Conservation (phyloP, 805 yeast species). For the Ogataea parapolymorpha region DNA sequence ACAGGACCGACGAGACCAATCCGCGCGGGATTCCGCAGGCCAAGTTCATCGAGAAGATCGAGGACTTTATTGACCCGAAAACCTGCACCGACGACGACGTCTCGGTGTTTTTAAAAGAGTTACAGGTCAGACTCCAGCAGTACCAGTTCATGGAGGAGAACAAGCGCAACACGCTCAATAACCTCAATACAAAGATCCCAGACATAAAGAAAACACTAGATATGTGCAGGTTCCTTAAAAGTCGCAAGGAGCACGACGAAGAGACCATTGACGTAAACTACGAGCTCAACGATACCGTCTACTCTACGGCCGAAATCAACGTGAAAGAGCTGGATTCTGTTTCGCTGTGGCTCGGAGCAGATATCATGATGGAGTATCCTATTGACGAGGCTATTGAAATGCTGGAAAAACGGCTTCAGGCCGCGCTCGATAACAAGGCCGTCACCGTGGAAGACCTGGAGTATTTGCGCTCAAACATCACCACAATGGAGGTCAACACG, state of each 20-base stretch:
- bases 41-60: constrained; percentile 85
- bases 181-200: constrained; percentile 74
- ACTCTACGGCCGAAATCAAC: constrained; percentile 73
- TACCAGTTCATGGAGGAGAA: constrained; percentile 81
- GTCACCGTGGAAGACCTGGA: constrained; percentile 81
- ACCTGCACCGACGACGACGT: constrained; percentile 34
- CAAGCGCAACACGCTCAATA: constrained; percentile 46
- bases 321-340: constrained; percentile 57
- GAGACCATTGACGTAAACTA: constrained; percentile 67
- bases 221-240: constrained; percentile 58
- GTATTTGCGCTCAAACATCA: constrained; percentile 80
- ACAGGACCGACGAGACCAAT: constrained; percentile 59
- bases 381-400: constrained; percentile 80
- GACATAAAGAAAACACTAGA: constrained; percentile 84
- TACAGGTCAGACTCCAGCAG: constrained; percentile 86
- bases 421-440: constrained; percentile 56
- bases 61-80: constrained; percentile 55
- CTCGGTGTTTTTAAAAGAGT: constrained; percentile 54
- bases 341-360: constrained; percentile 96
- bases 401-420: constrained; percentile 55
- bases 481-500: constrained; percentile 97
- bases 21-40: constrained; percentile 98
- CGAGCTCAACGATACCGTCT: constrained; percentile 90
- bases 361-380: constrained; percentile 94
- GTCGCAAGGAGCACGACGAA: constrained; percentile 39